These are phyloP conservation scores for Cucurbita maxima DNA, from an alignment of 306 rosid genomes.

Conservation along the genomic window DNA sequence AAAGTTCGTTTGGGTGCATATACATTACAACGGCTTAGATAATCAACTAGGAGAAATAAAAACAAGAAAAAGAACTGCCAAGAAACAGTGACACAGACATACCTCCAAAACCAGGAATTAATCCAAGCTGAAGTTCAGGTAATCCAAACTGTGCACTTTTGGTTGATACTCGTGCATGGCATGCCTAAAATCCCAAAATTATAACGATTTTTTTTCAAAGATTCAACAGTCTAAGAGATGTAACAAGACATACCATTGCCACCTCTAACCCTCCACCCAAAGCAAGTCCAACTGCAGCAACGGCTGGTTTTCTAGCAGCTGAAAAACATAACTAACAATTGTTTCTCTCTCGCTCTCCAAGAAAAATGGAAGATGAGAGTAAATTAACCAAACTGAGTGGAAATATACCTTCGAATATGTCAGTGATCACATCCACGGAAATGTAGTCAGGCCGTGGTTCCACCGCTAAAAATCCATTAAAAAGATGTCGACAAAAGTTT, in stretches of 20 bases:
- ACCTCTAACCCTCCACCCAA: constrained; percentile 96
- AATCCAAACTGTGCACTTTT: constrained; percentile 74
- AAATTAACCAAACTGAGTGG: neutral
- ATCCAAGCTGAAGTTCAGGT: constrained; percentile 97
- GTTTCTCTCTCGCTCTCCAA: neutral
- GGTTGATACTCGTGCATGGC: constrained; percentile 83
- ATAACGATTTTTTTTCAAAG: neutral
- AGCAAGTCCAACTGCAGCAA: constrained; percentile 97
- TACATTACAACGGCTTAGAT: neutral
- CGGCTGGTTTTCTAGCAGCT: constrained; percentile 79
- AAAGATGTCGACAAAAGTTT: constrained; percentile 6
- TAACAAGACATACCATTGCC: constrained; percentile 60
- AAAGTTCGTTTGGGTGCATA: neutral
- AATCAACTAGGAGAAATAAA: neutral
- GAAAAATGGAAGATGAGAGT: neutral
- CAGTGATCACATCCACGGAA: constrained; percentile 33
- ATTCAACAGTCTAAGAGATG: neutral
- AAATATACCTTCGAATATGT: constrained; percentile 3
- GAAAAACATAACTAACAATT: constrained; percentile 12
- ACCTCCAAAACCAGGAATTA: constrained; percentile 99
- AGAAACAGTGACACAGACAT: neutral
- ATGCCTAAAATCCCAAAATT: constrained; percentile 33
- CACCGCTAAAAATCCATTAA: constrained; percentile 14
- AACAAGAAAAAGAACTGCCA: neutral
- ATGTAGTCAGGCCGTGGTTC: constrained; percentile 48